Conservation (phyloP, 2,329 filamentous ascomycete genomes). For the Huntiella decipiens region DNA sequence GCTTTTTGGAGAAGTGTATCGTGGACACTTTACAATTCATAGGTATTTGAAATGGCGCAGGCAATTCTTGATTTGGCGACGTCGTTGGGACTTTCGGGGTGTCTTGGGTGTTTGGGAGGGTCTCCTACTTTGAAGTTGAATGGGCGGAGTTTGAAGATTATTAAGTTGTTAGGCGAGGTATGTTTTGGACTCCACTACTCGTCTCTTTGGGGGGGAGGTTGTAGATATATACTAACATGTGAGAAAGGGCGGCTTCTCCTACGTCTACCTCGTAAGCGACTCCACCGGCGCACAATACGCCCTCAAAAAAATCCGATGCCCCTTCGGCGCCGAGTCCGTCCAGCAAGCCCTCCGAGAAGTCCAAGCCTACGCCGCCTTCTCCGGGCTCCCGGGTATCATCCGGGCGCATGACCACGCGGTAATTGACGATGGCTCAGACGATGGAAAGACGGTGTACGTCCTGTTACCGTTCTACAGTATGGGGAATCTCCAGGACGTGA, state of each 20-base stretch:
- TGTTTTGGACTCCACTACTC: neutral
- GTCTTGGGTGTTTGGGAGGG: conserved; percentile 88
- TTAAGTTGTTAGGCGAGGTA: conserved; percentile 82
- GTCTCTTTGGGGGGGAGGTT: neutral
- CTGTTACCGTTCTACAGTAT: conserved; percentile 86
- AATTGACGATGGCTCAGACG: conserved; percentile 45
- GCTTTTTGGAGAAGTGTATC: neutral
- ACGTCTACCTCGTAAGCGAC: conserved; percentile 96
- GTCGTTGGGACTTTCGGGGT: conserved; percentile 58
- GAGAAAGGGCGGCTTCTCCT: conserved; percentile 77
- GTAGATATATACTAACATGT: neutral
- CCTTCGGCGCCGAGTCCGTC: conserved; percentile 91
- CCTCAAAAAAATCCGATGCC: conserved; percentile 96
- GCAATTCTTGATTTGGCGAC: conserved; percentile 78
- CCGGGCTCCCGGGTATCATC: conserved; percentile 69
- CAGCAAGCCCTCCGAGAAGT: conserved; percentile 91
- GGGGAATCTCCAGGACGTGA: conserved; percentile 92
- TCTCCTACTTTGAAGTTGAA: conserved; percentile 93
- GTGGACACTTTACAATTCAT: too few species aligned
- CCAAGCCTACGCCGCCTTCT: conserved; percentile 85
- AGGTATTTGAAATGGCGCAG: conserved; percentile 43
- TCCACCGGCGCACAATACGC: conserved; percentile 70
- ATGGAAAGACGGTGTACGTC: conserved; percentile 86
- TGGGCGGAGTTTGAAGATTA: conserved; percentile 82
- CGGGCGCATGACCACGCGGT: conserved; percentile 68